Conservation (phyloP, 768 basidiomycete genomes). For the Russula olivacea region DNA sequence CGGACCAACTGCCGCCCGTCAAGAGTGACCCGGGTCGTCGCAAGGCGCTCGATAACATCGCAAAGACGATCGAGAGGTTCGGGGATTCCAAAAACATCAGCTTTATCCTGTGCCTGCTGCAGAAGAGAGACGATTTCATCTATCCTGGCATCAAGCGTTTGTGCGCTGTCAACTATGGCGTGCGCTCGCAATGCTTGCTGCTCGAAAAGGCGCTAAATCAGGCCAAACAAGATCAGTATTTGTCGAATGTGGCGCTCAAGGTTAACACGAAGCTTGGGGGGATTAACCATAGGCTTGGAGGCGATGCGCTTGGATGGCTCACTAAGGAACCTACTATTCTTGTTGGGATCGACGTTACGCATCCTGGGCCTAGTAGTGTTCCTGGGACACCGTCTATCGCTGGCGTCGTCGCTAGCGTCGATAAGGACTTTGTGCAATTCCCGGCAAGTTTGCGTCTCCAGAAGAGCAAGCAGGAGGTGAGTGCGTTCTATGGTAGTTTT, state of each 20-base stretch:
- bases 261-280: constrained; percentile 82
- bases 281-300: constrained; percentile 63
- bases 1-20: constrained; percentile 33
- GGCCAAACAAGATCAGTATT: constrained; percentile 67
- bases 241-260: constrained; percentile 77
- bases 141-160: constrained; percentile 79
- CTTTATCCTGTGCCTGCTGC: constrained; percentile 67
- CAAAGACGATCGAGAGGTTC: constrained; percentile 27
- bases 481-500: background rate
- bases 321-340: constrained; percentile 67
- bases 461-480: constrained; percentile 42
- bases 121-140: constrained; percentile 62
- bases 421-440: constrained; percentile 65
- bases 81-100: constrained; percentile 40
- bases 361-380: constrained; percentile 61
- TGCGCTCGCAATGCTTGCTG: constrained; percentile 73
- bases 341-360: constrained; percentile 81
- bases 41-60: constrained; percentile 41
- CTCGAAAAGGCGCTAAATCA: constrained; percentile 53
- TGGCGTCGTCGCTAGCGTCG: constrained; percentile 74
- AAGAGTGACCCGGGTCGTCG: constrained; percentile 36
- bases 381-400: constrained; percentile 78
- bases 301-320: constrained; percentile 55
- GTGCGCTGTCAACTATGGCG: constrained; percentile 65
- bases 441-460: constrained; percentile 72